These are phyloP conservation scores for Nothophytophthora sp. DNA, from an alignment of 352 stramenopile species.

Conservation along the genomic window DNA sequence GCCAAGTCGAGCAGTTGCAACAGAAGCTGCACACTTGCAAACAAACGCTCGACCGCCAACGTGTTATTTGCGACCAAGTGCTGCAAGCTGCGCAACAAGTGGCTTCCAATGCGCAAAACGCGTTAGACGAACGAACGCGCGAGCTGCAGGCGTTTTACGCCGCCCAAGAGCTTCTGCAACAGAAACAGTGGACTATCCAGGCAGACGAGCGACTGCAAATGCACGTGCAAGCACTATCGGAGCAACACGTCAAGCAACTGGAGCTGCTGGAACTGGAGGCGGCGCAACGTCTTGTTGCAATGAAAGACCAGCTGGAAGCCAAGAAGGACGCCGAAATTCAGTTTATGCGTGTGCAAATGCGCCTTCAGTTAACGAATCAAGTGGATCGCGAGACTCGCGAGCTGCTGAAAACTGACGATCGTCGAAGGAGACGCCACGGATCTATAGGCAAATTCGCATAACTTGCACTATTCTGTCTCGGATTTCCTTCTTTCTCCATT, in stretches of 20 bases:
- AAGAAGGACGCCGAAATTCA: constrained; percentile 40
- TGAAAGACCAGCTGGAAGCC: constrained; percentile 26
- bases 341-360: constrained; percentile 37
- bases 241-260: constrained; percentile 19
- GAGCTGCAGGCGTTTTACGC: constrained; percentile 33
- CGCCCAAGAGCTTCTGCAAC: constrained; percentile 28
- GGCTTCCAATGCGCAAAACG: constrained; percentile 11
- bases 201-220: constrained; percentile 23
- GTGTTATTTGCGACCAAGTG: constrained; percentile 33
- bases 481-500: too few relatives aligned
- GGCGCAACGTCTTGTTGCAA: constrained; percentile 19
- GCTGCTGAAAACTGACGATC: not conserved
- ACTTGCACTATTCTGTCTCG: too few relatives aligned
- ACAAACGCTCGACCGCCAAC: constrained; percentile 11
- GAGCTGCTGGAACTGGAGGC: constrained; percentile 27
- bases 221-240: constrained; percentile 18
- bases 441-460: not conserved
- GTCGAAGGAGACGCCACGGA: not conserved
- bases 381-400: constrained; percentile 23
- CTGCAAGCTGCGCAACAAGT: constrained; percentile 26
- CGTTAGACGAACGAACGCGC: constrained; percentile 21
- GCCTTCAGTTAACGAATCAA: constrained; percentile 36
- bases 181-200: constrained; percentile 33
- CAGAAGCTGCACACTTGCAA: constrained; percentile 6
- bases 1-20: constrained; percentile 23